phyloP scores from a whole-genome alignment of 164 flowering plant genomes.

The Annona squamosa region DNA sequence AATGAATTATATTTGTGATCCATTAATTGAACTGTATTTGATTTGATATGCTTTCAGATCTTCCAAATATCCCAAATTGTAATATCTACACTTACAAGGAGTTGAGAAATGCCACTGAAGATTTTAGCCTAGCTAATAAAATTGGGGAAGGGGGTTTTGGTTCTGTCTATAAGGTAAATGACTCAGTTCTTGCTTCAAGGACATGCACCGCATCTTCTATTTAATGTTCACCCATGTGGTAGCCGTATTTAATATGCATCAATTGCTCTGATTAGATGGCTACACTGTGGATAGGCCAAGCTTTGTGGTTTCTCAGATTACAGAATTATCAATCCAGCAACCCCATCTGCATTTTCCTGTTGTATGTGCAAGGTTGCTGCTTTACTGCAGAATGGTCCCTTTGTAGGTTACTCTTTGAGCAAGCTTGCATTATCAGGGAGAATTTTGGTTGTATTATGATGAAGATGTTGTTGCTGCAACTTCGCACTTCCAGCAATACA shows the following conservation, averaged over 20 bases:
- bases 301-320: not conserved
- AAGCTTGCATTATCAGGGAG: no score
- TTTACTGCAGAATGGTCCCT: no score
- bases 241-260: no score
- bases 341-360: no score
- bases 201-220: not conserved
- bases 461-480: no score
- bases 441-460: no score
- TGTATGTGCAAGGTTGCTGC: no score
- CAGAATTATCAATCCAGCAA: no score
- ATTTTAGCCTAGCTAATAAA: conserved; percentile 64
- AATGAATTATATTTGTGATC: conserved; percentile 3
- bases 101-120: conserved; percentile 58
- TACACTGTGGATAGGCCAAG: conserved; percentile 1
- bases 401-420: no score
- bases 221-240: not conserved
- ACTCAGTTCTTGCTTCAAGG: conserved; percentile 15
- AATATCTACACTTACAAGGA: conserved; percentile 55
- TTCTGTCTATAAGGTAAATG: conserved; percentile 70
- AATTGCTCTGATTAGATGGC: not conserved
- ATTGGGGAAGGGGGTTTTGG: conserved; percentile 98
- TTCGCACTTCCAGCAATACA: no score
- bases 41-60: conserved; percentile 28
- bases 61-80: conserved; percentile 37
- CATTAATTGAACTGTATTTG: not conserved